Percentiles rank a stretch among this genome's conserved stretches.
phyloP scores from a whole-genome alignment of 164 flowering plant genomes.

The Platanus orientalis region DNA sequence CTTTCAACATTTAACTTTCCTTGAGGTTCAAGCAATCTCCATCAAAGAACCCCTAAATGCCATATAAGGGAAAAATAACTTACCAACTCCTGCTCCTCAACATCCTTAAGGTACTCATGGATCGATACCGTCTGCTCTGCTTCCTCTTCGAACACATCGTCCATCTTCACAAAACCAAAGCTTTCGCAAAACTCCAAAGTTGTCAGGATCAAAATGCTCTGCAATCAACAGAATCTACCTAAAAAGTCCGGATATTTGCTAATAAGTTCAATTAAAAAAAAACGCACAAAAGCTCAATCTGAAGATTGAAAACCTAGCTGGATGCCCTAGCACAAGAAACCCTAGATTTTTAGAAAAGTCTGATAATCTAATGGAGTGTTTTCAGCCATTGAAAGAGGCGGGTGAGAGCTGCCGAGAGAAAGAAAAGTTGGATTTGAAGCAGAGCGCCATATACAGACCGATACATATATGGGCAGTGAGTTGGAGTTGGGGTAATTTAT shows the following conservation, averaged over 20 bases:
- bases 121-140: slow-evolving; percentile 55
- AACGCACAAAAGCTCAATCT: not conserved
- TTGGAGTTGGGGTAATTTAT: not conserved
- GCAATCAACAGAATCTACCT: not conserved
- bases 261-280: not conserved
- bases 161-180: slow-evolving; percentile 34
- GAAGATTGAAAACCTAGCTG: not conserved
- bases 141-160: slow-evolving; percentile 52
- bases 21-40: not conserved
- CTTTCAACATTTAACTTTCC: not conserved
- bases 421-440: no score
- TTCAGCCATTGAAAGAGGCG: no score
- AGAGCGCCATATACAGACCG: no score
- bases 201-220: not conserved
- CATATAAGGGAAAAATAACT: not conserved
- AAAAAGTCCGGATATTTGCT: no score
- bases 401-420: no score
- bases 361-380: no score
- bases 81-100: slow-evolving; percentile 76
- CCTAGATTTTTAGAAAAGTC: not conserved
- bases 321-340: not conserved
- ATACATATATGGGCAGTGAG: no score
- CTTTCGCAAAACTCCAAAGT: not conserved
- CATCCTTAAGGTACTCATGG: slow-evolving; percentile 55
- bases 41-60: slow-evolving; percentile 3